phyloP scores from a whole-genome alignment of 2,329 filamentous ascomycete genomes.

The Passalora sequoiae region DNA sequence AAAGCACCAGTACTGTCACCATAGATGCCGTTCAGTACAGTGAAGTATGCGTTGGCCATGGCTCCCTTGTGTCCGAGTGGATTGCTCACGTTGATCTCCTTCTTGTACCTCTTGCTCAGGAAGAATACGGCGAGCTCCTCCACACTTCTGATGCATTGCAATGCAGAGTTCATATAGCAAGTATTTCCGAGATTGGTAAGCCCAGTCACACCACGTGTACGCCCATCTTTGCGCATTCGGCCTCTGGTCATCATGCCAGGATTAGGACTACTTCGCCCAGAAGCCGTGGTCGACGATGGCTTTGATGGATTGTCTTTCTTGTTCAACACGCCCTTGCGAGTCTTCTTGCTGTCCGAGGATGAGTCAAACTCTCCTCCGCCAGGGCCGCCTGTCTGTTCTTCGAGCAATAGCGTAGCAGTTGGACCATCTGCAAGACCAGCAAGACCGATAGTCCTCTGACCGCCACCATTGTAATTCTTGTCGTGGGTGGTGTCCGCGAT shows the following conservation, averaged over 20 bases:
- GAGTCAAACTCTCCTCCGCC: constrained; percentile 54
- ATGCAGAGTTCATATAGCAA: constrained; percentile 97
- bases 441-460: constrained; percentile 59
- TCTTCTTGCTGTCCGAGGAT: constrained; percentile 46
- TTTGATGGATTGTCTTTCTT: constrained; percentile 41
- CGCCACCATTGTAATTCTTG: constrained; percentile 69
- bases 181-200: constrained; percentile 91
- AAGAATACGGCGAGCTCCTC: constrained; percentile 94
- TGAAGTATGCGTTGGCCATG: constrained; percentile 79
- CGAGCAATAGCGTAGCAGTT: constrained; percentile 69
- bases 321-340: constrained; percentile 33
- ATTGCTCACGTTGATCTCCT: constrained; percentile 80
- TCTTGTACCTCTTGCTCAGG: constrained; percentile 63
- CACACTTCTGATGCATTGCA: constrained; percentile 90
- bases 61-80: constrained; percentile 78
- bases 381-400: constrained; percentile 62
- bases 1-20: constrained; percentile 62
- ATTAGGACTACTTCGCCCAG: constrained; percentile 65
- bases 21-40: constrained; percentile 73
- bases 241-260: constrained; percentile 63
- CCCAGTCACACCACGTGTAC: constrained; percentile 71
- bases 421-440: constrained; percentile 63
- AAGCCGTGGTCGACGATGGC: constrained; percentile 38
- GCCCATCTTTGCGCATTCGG: constrained; percentile 60
- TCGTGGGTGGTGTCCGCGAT: constrained; percentile 67